Base-by-base conservation (phyloP, 371 early-diverging fungal genomes). In the Apophysomyces elegans region DNA sequence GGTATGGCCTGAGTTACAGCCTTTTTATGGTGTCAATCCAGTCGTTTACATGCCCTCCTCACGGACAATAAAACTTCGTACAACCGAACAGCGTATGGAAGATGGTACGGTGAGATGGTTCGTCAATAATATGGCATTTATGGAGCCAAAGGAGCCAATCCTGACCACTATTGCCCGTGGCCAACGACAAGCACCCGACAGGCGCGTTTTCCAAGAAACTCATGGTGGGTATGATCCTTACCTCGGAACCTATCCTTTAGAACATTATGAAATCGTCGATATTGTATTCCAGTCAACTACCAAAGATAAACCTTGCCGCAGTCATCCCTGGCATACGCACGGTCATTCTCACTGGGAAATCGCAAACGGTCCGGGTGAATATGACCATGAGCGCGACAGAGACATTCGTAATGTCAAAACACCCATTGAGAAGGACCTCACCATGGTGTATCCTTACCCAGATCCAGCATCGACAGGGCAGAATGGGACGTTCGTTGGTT, bases 261-360 rank as follows among this genome's bases (percentile, higher is more conserved):
- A 56, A 0, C 59, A 74, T 37, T 69, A 71, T 59, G 82, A 81
- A 56, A 64, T 74, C 26, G 64, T 81, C 1, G 82, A 81, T 43
- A 56, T 81, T 43, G 77, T 81, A 8, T 61, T 81, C 6, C 82
- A 81, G 43, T 62, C 66, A 5, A 78, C 76, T 0, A 69, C 75
- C 39, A 37, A 37, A 21, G 74, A 73, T 6, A 64, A 74, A 7
- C 69, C 73, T 11, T 81, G 82, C 47, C 69, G 78, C 9, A 72
- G 68, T 43, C 82, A 81, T 65, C 82, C 79, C 9, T 81, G 82
- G 82, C 82, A 81, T 44, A 81, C 79, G 2, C 82, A 81, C 36
- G 82, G 82, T 5, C 82, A 81, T 35, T 79, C 77, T 1, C 82
- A 81, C 59, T 81, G 75, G 71, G 72, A 72, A 56, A 77, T 81